Percentiles rank a stretch among this genome's conserved stretches.
Conservation (phyloP, 139 green algal species). For the Coelastrella sp. region DNA sequence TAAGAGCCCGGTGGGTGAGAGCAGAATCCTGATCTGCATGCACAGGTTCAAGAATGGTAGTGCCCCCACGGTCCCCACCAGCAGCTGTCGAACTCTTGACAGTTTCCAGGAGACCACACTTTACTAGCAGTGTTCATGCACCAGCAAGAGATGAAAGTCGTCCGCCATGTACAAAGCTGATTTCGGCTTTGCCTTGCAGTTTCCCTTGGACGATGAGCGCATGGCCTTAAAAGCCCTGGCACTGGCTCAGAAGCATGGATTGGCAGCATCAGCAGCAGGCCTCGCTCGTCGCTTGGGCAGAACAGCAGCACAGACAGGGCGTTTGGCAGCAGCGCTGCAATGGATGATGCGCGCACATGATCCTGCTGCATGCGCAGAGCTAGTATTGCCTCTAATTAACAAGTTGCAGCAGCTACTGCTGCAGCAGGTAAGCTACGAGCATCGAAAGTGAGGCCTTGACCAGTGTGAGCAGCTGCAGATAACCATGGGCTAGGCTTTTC, state of each 20-base stretch:
- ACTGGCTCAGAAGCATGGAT: conserved; percentile 51
- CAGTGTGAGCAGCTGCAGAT: background rate
- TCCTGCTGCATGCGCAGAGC: conserved; percentile 39
- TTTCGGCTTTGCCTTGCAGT: background rate
- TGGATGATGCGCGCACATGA: conserved; percentile 58
- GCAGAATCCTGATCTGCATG: background rate
- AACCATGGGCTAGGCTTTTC: background rate
- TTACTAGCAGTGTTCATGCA: too few species aligned
- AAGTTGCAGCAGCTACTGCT: conserved; percentile 43
- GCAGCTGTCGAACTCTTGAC: too few species aligned
- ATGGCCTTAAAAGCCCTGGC: conserved; percentile 54
- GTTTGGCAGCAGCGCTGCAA: conserved; percentile 41
- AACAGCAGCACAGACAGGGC: conserved; percentile 50
- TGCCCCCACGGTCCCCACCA: too few species aligned
- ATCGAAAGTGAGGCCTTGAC: too few species aligned
- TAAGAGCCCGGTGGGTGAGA: conserved; percentile 58
- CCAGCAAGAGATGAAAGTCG: too few species aligned
- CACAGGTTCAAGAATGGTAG: too few species aligned
- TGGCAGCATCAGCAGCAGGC: conserved; percentile 46
- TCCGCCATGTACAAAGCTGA: too few species aligned
- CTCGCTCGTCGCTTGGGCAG: conserved; percentile 52
- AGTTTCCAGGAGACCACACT: too few species aligned
- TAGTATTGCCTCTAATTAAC: conserved; percentile 49
- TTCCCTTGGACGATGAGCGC: background rate
- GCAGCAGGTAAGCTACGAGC: conserved; percentile 9